phyloP scores from a whole-genome alignment of 352 stramenopile species.

The Phytophthora hybrid region DNA sequence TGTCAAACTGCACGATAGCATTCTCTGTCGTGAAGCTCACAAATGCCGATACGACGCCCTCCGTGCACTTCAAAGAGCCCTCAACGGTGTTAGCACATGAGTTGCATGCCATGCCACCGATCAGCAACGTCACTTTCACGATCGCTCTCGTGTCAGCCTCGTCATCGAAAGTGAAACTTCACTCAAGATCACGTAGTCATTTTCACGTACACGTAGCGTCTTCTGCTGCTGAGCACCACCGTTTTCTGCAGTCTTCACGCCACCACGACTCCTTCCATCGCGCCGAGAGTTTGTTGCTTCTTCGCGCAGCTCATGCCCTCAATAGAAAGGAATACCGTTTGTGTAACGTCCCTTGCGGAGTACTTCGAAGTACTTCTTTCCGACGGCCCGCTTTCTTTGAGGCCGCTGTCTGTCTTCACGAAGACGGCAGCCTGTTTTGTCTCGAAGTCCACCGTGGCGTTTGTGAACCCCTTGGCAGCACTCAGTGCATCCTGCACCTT shows the following conservation, averaged over 20 bases:
- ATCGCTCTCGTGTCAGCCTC: slow-evolving; percentile 53
- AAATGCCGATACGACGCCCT: slow-evolving; percentile 67
- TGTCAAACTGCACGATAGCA: slow-evolving; percentile 71
- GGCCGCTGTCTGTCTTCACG: no score
- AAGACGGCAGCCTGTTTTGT: no score
- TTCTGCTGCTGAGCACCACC: no score
- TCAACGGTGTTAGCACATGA: slow-evolving; percentile 90
- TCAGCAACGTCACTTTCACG: slow-evolving; percentile 57
- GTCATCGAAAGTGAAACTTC: slow-evolving; percentile 61
- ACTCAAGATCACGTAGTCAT: background rate
- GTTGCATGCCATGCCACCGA: slow-evolving; percentile 92
- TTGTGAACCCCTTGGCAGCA: no score
- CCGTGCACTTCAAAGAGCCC: slow-evolving; percentile 61
- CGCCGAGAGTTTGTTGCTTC: slow-evolving; percentile 72
- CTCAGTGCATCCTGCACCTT: no score
- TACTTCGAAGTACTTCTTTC: no score
- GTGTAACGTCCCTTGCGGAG: slow-evolving; percentile 1
- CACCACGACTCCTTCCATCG: slow-evolving; percentile 74
- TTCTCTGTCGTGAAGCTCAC: slow-evolving; percentile 88
- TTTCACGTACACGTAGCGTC: background rate
- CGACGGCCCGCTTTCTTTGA: no score
- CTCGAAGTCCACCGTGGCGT: no score
- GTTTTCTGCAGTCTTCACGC: background rate
- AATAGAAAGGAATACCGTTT: slow-evolving; percentile 59
- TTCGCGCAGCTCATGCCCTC: slow-evolving; percentile 71